phyloP scores from a whole-genome alignment of 441 rosid species.

The Euphorbia neoarborescens region DNA sequence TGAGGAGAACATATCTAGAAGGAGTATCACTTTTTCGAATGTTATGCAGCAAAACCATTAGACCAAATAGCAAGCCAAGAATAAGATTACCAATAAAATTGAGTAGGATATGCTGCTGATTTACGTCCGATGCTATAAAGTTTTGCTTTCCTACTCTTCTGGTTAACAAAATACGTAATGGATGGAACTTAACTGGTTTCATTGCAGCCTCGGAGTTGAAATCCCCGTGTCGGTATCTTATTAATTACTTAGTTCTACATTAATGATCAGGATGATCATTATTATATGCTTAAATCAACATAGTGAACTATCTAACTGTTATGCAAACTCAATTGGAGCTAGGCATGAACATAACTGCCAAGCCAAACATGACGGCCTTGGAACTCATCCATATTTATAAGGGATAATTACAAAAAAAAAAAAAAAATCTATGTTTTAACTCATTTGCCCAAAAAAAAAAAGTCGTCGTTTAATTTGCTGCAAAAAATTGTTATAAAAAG shows the following conservation, averaged over 20 bases:
- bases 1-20: no score
- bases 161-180: not conserved
- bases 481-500: no score
- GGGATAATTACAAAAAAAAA: no score
- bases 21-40: no score
- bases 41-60: no score
- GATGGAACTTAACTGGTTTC: not conserved
- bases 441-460: no score
- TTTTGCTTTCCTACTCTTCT: not conserved
- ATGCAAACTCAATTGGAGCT: not conserved
- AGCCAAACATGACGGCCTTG: not conserved
- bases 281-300: not conserved
- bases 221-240: not conserved
- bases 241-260: not conserved
- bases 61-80: not conserved
- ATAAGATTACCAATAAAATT: not conserved
- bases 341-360: not conserved
- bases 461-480: no score
- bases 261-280: not conserved
- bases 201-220: not conserved
- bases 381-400: not conserved
- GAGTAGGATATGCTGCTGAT: not conserved
- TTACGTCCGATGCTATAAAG: not conserved
- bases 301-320: not conserved
- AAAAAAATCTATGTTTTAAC: no score